Evolutionary conservation across 2,329 filamentous ascomycete genomes (phyloP).

Genomic region (Diaporthe sp.): DNA sequence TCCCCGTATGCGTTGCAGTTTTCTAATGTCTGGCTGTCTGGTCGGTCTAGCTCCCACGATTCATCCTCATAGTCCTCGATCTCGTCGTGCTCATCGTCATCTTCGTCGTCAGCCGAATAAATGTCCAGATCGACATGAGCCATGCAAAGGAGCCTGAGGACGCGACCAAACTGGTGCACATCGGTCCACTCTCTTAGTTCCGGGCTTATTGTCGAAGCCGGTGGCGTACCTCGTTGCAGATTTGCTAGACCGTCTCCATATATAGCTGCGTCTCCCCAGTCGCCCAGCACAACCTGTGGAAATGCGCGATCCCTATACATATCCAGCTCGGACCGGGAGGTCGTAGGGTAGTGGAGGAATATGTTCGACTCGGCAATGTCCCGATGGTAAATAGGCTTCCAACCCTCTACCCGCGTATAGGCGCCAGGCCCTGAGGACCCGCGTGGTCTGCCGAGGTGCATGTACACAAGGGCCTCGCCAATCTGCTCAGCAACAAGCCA

Average conservation of each 20-base stretch:
- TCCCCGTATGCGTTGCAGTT: background rate
- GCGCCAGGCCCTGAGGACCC: background rate
- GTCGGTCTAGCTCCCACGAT: constrained; percentile 14
- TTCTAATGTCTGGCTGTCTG: constrained; percentile 13
- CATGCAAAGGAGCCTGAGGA: constrained; percentile 10
- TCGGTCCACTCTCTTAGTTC: constrained; percentile 10
- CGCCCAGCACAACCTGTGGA: constrained; percentile 11
- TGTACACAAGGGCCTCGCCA: constrained; percentile 10
- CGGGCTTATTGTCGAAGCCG: constrained; percentile 21
- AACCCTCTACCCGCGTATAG: background rate
- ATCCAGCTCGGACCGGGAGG: background rate
- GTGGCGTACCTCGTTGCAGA: background rate
- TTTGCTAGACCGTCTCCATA: background rate
- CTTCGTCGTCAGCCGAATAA: background rate
- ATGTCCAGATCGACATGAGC: background rate
- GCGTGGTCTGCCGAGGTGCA: constrained; percentile 3
- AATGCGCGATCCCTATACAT: background rate
- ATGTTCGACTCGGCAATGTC: constrained; percentile 10
- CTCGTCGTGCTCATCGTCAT: background rate
- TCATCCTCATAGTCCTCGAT: background rate
- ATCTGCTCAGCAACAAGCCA: constrained; percentile 3
- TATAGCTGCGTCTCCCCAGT: constrained; percentile 18
- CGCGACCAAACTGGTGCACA: constrained; percentile 7
- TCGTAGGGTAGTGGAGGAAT: constrained; percentile 7
- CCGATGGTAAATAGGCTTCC: constrained; percentile 9